Evolutionary conservation across 2,329 filamentous ascomycete species (phyloP).

Genomic region (Zymoseptoria passerinii): DNA sequence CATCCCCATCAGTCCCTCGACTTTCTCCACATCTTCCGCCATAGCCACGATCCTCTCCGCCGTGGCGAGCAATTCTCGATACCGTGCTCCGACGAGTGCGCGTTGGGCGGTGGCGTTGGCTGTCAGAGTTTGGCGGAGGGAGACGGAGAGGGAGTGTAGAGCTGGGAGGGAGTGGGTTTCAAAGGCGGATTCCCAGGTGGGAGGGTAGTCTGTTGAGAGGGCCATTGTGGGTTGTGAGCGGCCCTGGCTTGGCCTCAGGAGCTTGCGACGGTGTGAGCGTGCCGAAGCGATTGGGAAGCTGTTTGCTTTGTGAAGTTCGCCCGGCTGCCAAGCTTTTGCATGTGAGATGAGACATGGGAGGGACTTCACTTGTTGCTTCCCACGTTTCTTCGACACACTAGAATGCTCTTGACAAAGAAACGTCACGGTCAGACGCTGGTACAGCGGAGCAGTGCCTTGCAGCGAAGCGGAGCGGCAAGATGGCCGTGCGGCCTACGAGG

Average conservation of each 20-base stretch:
- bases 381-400: no score
- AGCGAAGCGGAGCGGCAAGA: no score
- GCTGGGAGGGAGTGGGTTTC: conserved; percentile 52
- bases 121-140: conserved; percentile 53
- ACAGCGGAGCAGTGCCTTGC: no score
- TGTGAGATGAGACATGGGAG: neutral
- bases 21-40: conserved; percentile 65
- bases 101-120: conserved; percentile 60
- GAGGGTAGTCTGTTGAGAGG: conserved; percentile 31
- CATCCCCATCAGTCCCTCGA: conserved; percentile 61
- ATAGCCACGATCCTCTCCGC: conserved; percentile 91
- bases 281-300: no score
- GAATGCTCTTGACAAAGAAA: no score
- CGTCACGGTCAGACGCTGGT: no score
- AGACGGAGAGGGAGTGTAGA: conserved; percentile 55
- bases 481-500: no score
- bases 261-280: no score
- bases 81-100: conserved; percentile 59
- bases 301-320: no score
- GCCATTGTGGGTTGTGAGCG: neutral
- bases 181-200: conserved; percentile 60
- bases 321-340: neutral
- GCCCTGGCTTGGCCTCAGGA: neutral
- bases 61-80: conserved; percentile 82
- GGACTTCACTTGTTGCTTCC: no score